Base-by-base conservation (phyloP, 2,329 filamentous ascomycete species). In the Cercospora berteroae region DNA sequence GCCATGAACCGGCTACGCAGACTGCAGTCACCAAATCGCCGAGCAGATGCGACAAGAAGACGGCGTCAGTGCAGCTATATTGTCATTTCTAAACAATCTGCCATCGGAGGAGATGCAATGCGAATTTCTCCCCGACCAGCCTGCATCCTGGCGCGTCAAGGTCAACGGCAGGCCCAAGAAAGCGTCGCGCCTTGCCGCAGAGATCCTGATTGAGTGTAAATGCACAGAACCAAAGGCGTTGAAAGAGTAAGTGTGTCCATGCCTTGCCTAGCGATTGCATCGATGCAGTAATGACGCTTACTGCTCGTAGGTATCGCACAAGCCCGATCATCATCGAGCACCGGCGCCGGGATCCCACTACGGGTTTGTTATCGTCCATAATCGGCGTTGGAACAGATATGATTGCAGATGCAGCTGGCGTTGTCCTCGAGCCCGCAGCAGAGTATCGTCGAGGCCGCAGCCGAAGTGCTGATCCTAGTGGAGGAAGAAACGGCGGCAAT, bases 111-210 rank as follows among this genome's bases (percentile, higher is more conserved):
- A 73, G 60, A 88, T 92, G 84, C 83, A 88, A 18, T 93, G 90
- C 74, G 87, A 87, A 0, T 84, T 93, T 3, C 77, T 92, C 2
- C 80, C 84, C 18, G 87, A 91, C 18, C 83, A 83, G 1, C 83
- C 87, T 0, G 90, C 90, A 0, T 85, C 85, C 0, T 93, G 90
- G 90, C 82, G 83, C 62, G 77, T 90, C 59, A 89, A 89, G 72
- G 81, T 74, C 91, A 36, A 82, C 85, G 71, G 52, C 18, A 57
- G 16, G 52, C 5, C 25, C 2, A 29, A 27, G 52, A 25, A 23
- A 27, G 79, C 92, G 0, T 88, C 86, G 65, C 81, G 88, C 0
- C 70, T 91, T 48, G 89, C 89, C 2, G 89, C 90, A 0, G 86
- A 90, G 25, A 80, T 91, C 1, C 79, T 91, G 1, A 86, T 90